Evolutionary conservation across 495 filamentous ascomycete genomes (phyloP), one percentile per base, ranked within the genome.

Genomic region (Sporormia fimetaria): DNA sequence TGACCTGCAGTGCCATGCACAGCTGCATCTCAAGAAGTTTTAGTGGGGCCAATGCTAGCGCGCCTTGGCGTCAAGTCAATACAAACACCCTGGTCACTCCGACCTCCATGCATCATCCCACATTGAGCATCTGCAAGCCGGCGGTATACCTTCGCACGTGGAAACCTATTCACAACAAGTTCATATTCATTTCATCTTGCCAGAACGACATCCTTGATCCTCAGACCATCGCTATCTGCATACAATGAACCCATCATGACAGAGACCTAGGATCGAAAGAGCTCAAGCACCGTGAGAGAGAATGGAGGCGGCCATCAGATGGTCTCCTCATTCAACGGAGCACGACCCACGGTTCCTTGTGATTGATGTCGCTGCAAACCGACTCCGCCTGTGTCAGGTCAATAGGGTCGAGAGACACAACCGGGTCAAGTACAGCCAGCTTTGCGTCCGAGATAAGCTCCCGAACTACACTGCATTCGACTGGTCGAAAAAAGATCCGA

Each of bases 381-480:
- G 79, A 17, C 76, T 95, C 49, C 78, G 80, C 42, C 70, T 93
- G 15, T 90, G 86, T 58, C 73, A 75, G 47, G 74, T 90, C 7
- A 76, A 70, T 3, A 67, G 69, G 1, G 68, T 76, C 49, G 71
- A 74, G 18, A 63, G 67, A 31, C 70, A 5, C 66, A 52, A 45
- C n/a, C n/a, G n/a, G 16, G 31, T 92, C 25, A 67, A 77, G 23
- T 84, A 80, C 65, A 66, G 78, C 41, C 73, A 75, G 33, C 51
- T 85, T 2, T 74, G 77, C 6, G 81, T 80, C 25, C 76, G 85
- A 48, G 73, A 75, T 47, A 83, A 87, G 52, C 73, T 95, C 12
- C 87, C 87, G n/a, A 68, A 74, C 6, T 79, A 93, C 54, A 85
- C 79, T 35, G 85, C 87, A 20, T 95, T 93, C 62, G 90, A 96